A percentile compares a stretch with the other conserved stretches of the same genome.
Conservation (phyloP, 164 flowering plant species). For the Aristolochia californica region DNA sequence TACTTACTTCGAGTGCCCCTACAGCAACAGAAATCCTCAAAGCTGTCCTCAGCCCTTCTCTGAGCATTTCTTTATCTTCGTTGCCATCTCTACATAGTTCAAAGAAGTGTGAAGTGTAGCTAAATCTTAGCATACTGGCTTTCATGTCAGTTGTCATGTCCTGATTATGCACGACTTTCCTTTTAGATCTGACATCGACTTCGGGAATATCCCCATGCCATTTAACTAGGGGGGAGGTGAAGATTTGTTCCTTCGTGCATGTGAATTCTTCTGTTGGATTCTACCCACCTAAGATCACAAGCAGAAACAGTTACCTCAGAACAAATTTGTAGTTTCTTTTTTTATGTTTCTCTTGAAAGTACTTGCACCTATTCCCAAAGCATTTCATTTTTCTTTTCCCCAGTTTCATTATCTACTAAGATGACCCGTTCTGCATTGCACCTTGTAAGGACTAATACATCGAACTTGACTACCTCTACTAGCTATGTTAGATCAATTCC, state of each 20-base stretch:
- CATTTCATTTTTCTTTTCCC: slow-evolving; percentile 29
- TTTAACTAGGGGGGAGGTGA: slow-evolving; percentile 31
- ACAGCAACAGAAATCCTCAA: slow-evolving; percentile 33
- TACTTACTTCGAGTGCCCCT: slow-evolving; percentile 39
- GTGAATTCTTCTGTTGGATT: slow-evolving; percentile 31
- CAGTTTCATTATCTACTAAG: slow-evolving; percentile 23
- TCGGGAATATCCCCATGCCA: slow-evolving; percentile 37
- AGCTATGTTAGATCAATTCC: slow-evolving; percentile 71
- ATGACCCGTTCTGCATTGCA: slow-evolving; percentile 59
- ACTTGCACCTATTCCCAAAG: slow-evolving; percentile 43
- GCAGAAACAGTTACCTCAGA: slow-evolving; percentile 65
- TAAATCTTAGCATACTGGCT: slow-evolving; percentile 18
- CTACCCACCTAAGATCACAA: slow-evolving; percentile 56
- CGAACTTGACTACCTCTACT: slow-evolving; percentile 53
- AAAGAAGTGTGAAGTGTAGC: slow-evolving; percentile 25
- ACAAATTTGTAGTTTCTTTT: slow-evolving; percentile 34
- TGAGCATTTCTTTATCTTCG: slow-evolving; percentile 24
- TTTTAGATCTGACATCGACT: slow-evolving; percentile 13
- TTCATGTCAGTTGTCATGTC: no score
- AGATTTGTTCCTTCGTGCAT: slow-evolving; percentile 39
- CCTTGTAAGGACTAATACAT: slow-evolving; percentile 59
- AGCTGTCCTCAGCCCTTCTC: slow-evolving; percentile 19
- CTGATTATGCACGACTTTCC: slow-evolving; percentile 26
- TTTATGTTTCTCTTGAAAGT: slow-evolving; percentile 17
- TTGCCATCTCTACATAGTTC: slow-evolving; percentile 22